phyloP scores from a whole-genome alignment of 371 early-diverging fungal genomes.

The Actinomucor elegans region DNA sequence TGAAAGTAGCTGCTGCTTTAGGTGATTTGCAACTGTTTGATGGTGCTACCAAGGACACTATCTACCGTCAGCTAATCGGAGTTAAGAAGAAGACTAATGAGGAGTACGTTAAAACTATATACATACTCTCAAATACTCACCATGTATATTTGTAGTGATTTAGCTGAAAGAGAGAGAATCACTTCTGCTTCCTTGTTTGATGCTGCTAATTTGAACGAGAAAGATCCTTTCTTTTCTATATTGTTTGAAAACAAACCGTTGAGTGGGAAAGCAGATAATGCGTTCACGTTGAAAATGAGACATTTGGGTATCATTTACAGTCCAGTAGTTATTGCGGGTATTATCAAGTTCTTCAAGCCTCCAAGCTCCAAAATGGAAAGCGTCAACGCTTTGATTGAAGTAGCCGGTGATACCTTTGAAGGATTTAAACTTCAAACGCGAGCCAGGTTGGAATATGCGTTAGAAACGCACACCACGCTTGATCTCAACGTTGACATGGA shows the following conservation, averaged over 20 bases:
- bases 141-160: conserved; percentile 8
- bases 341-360: conserved; percentile 74
- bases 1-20: conserved; percentile 34
- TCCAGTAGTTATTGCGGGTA: conserved; percentile 60
- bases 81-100: conserved; percentile 29
- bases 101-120: conserved; percentile 11
- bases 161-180: conserved; percentile 9
- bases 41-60: conserved; percentile 33
- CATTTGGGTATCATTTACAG: conserved; percentile 82
- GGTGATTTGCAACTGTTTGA: conserved; percentile 49
- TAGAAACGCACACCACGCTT: conserved; percentile 77
- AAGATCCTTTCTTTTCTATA: conserved; percentile 65
- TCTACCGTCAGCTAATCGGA: conserved; percentile 46
- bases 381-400: conserved; percentile 55
- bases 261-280: conserved; percentile 73
- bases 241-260: conserved; percentile 74
- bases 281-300: conserved; percentile 68
- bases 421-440: conserved; percentile 76
- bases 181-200: conserved; percentile 1
- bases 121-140: conserved; percentile 1
- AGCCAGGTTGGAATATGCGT: conserved; percentile 74
- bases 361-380: conserved; percentile 64
- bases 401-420: conserved; percentile 74
- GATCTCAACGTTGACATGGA: conserved; percentile 80
- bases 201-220: neutral